Base-by-base conservation (phyloP, 2,329 filamentous ascomycete species). In the Purpureocillium lavendulum region DNA sequence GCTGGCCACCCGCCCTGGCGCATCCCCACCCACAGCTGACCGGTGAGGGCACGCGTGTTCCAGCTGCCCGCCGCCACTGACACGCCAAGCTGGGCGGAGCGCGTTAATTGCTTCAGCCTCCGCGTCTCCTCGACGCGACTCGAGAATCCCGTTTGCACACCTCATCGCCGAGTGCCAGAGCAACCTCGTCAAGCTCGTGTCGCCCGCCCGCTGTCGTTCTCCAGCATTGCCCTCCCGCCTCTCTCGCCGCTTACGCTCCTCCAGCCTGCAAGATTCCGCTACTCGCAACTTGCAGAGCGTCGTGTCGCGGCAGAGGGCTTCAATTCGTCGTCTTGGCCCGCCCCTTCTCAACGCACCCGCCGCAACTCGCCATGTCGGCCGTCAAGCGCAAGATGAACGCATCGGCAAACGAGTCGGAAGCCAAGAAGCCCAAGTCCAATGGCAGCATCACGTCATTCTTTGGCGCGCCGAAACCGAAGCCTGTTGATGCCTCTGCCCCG, bases 371-470 rank as follows among this genome's bases (percentile, higher is more conserved):
- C 40, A 77, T 77, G 72, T 70, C 72, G 35, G 67, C 72, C 10
- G 62, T 78, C 46, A 87, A 87, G 65, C 80, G 84, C 50, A 85
- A 85, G 64, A 74, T 75, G 33, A 67, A 61, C 41, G 65, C 69
- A 40, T 54, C 69, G 16, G 49, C 62, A 6, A 54, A 63, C 10
- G 60, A 60, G 21, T 48, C 58, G 0, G 77, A 82, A 33, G 55
- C 70, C 34, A 89, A 89, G 61, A 89, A 88, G 59, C 57, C 79
- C 42, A 87, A 82, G 62, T 69, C 75, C 39, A 83, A 92, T 55
- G 78, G 72, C 45, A 88, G 73, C 65, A 94, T 98, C 56, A 89
- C 82, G 21, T 85, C 87, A 13, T 97, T 97, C 71, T 97, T 98
- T 55, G 76, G 79, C 12, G 70, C 76, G 14, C 51, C 48, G 14